phyloP scores from a whole-genome alignment of 1,139 yeast species.

The Candida mesenterica region DNA sequence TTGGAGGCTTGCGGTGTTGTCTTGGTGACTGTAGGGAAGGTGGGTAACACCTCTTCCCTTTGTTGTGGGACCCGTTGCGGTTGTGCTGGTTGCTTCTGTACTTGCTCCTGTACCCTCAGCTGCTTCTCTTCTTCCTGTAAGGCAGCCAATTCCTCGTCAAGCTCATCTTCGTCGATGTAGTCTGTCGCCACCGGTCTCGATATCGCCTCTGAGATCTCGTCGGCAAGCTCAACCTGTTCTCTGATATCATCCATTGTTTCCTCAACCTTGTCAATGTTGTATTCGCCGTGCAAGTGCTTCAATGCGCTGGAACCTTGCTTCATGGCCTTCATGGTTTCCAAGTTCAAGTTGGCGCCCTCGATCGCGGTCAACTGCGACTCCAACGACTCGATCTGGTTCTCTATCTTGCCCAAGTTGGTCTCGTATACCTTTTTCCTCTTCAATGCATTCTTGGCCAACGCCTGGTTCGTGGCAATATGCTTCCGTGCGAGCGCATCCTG shows the following conservation, averaged over 20 bases:
- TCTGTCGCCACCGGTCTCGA: conserved; percentile 87
- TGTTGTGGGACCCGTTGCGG: conserved; percentile 13
- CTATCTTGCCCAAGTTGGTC: conserved; percentile 71
- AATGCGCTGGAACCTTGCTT: conserved; percentile 95
- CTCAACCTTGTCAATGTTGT: conserved; percentile 94
- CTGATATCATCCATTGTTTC: conserved; percentile 98
- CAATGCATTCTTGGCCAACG: conserved; percentile 80
- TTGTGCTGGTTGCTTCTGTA: conserved; percentile 17
- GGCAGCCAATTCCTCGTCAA: conserved; percentile 86
- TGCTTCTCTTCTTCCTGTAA: conserved; percentile 78
- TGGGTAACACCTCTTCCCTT: conserved; percentile 37
- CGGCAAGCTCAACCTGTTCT: conserved; percentile 93
- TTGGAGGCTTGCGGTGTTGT: conserved; percentile 24
- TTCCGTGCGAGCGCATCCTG: conserved; percentile 82
- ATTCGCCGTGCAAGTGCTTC: conserved; percentile 94
- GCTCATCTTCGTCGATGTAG: conserved; percentile 71
- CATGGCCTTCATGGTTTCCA: conserved; percentile 99
- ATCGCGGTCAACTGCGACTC: conserved; percentile 88
- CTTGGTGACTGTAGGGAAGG: conserved; percentile 47
- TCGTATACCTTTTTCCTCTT: conserved; percentile 86
- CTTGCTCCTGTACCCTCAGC: conserved; percentile 30
- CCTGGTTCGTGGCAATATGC: conserved; percentile 62
- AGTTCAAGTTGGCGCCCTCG: conserved; percentile 91
- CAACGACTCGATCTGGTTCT: conserved; percentile 84
- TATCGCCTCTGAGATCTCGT: conserved; percentile 94